phyloP scores from a whole-genome alignment of 148 eudicot genomes.

The Rhododendron henanense region DNA sequence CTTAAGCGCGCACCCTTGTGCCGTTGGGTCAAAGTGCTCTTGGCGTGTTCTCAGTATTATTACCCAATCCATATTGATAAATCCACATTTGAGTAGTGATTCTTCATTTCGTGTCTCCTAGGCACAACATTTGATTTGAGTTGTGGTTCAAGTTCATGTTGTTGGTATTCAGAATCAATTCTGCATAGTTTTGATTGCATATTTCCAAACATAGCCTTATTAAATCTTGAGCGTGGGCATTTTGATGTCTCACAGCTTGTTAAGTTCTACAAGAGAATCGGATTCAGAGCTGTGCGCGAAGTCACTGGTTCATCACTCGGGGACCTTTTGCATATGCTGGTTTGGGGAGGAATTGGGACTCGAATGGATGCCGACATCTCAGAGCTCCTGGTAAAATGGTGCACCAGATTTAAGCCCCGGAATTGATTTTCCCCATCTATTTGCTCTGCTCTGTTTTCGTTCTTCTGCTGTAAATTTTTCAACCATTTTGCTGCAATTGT shows the following conservation, averaged over 20 bases:
- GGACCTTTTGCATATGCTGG: constrained; percentile 65
- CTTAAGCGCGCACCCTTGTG: too few relatives aligned
- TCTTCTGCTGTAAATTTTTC: neutral
- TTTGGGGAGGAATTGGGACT: constrained; percentile 93
- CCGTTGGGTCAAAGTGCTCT: too few relatives aligned
- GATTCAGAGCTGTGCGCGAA: constrained; percentile 73
- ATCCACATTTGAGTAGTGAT: too few relatives aligned
- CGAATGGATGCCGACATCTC: constrained; percentile 77
- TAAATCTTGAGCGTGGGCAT: neutral
- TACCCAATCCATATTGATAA: too few relatives aligned
- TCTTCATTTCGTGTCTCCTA: too few relatives aligned
- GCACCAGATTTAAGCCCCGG: constrained; percentile 47
- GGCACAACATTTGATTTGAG: too few relatives aligned
- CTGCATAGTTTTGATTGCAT: too few relatives aligned
- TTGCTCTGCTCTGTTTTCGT: neutral
- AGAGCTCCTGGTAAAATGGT: constrained; percentile 69
- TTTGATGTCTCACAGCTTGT: constrained; percentile 62
- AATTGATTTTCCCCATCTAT: neutral
- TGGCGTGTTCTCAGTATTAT: too few relatives aligned
- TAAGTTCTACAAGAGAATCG: constrained; percentile 73
- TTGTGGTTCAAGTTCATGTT: too few relatives aligned
- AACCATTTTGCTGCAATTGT: neutral
- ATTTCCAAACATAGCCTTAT: neutral
- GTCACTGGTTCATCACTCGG: constrained; percentile 65
- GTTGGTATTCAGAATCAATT: too few relatives aligned